Conservation (phyloP, 2,329 filamentous ascomycete genomes). For the Diaporthe eres region DNA sequence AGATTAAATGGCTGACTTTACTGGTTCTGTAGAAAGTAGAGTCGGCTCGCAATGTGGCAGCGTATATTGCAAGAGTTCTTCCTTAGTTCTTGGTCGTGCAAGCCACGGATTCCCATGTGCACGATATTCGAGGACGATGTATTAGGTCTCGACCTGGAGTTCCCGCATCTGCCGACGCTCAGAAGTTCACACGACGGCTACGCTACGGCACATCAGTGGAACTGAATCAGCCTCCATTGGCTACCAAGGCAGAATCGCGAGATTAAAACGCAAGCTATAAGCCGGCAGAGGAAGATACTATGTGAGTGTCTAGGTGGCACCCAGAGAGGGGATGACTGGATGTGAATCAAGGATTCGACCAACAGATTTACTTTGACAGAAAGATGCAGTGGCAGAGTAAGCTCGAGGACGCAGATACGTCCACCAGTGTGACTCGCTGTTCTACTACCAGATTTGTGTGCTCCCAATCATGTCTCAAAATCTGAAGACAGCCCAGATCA, state of each 20-base stretch:
- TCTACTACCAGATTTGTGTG: neutral
- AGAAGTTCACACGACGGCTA: neutral
- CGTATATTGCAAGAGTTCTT: neutral
- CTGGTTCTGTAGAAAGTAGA: too few relatives aligned
- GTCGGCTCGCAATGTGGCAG: too few relatives aligned
- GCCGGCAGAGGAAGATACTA: neutral
- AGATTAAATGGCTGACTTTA: too few relatives aligned
- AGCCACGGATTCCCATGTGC: neutral
- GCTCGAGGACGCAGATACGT: neutral
- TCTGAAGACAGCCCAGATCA: neutral
- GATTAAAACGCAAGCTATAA: neutral
- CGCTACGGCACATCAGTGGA: neutral
- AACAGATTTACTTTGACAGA: neutral
- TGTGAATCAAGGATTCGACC: neutral
- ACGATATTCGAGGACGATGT: too few relatives aligned
- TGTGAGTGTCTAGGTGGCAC: too few relatives aligned
- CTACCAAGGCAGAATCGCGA: neutral
- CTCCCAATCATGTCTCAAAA: neutral
- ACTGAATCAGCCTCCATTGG: neutral
- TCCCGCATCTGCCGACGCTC: neutral
- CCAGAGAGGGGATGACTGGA: too few relatives aligned
- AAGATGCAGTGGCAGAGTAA: neutral
- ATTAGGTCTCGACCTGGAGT: neutral
- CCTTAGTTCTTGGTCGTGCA: neutral
- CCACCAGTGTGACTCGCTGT: neutral